Evolutionary conservation across 2,329 filamentous ascomycete genomes (phyloP), one percentile per base, ranked within the genome.

Genomic region (Diplodia intermedia): DNA sequence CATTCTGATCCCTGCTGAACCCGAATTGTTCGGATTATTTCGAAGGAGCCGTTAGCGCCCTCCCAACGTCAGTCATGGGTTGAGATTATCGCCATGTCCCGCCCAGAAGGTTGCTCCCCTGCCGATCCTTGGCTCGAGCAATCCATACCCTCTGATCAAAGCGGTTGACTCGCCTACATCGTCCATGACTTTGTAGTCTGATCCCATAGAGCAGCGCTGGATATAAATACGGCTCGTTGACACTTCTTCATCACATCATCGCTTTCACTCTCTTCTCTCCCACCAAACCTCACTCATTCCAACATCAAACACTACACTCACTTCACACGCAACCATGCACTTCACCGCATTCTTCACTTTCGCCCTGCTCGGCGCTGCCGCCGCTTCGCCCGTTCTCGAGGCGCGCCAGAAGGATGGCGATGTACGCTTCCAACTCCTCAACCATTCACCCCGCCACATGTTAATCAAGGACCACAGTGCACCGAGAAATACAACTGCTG

Each of bases 391-490:
- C 43, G 18, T 20, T 5, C 43, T 47, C 18, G 43, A 47, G 43
- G 9, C 43, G 1, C 43, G 43, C 43, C 43, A 47, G 43, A 47
- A 47, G 43, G 43, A 47, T 11, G 43, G 43, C 43, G 43, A 47
- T 8, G 43, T 47, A 47, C n/a, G n/a, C 3, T 47, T 3, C 1
- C 43, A 20, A 3, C 1, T 26, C n/a, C 43, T 20, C 11, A 9
- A 4, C 0, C 2, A 7, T 4, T 2, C 3, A 26, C 2, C 11
- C 4, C 8, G 0, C 3, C 43, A n/a, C 4, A 11, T 12, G 2
- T n/a, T 47, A 11, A 47, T 4, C 2, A 26, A 26, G 18, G 31
- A 33, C 18, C 18, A 3, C 7, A 47, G 43, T 47, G 43, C n/a
- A 47, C 43, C 4, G 43, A 47, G 18, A 9, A n/a, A n/a, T 47